Percentiles rank a stretch among this genome's conserved stretches.
Evolutionary conservation across 2,329 filamentous ascomycete genomes (phyloP).

Genomic region (Fusarium sp.): DNA sequence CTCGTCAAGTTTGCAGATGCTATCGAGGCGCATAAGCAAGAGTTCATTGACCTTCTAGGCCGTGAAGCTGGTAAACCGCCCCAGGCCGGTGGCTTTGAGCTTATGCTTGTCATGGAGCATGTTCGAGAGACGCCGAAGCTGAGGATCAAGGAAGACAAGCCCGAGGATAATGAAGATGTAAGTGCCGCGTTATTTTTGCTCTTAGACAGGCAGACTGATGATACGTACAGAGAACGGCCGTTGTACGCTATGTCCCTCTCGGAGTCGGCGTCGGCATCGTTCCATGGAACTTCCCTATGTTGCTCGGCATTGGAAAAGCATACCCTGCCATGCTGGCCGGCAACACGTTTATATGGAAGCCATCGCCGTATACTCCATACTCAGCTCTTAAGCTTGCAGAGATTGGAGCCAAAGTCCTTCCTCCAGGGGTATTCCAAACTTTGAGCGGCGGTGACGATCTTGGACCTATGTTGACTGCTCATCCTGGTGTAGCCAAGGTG

Average conservation of each 20-base stretch:
- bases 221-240: background rate
- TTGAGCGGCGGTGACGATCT: slow-evolving; percentile 68
- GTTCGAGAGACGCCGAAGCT: background rate
- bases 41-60: slow-evolving; percentile 34
- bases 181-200: background rate
- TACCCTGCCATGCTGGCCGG: slow-evolving; percentile 65
- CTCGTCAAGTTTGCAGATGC: slow-evolving; percentile 41
- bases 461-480: slow-evolving; percentile 64
- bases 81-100: slow-evolving; percentile 8
- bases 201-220: slow-evolving; percentile 9
- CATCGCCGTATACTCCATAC: slow-evolving; percentile 67
- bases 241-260: slow-evolving; percentile 3
- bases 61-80: slow-evolving; percentile 42
- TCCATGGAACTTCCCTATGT: slow-evolving; percentile 38
- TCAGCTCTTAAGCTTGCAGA: slow-evolving; percentile 67
- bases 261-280: slow-evolving; percentile 35
- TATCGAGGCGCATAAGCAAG: slow-evolving; percentile 37
- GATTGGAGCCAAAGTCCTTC: slow-evolving; percentile 64
- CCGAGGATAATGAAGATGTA: slow-evolving; percentile 28
- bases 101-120: background rate
- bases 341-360: slow-evolving; percentile 65
- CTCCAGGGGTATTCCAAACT: slow-evolving; percentile 69
- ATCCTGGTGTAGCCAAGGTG: slow-evolving; percentile 68
- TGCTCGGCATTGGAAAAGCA: slow-evolving; percentile 55
- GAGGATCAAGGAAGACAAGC: slow-evolving; percentile 22